Evolutionary conservation across 2,329 filamentous ascomycete species (phyloP), one percentile per base, ranked within the genome.

Genomic region (Metarhizium humberi): DNA sequence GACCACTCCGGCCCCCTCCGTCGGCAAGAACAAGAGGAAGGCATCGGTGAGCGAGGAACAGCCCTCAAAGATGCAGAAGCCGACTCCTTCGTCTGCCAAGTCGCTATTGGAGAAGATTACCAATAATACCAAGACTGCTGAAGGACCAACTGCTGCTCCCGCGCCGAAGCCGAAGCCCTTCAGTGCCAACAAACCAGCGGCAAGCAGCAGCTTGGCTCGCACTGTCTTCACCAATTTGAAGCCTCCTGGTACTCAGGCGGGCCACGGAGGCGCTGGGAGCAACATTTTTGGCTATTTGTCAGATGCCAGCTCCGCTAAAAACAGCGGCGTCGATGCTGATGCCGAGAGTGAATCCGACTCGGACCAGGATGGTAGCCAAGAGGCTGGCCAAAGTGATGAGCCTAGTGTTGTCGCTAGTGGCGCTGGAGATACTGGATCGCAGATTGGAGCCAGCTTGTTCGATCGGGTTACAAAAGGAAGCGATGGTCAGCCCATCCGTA

Each of bases 201-300:
- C 66, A 16, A 72, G 69, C 46, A 70, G 69, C 45, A 69, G 66
- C 38, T 62, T 75, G 30, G 69, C 74, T 32, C 70, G 71, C 30
- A 77, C 76, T 1, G 72, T 77, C 11, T 69, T 78, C 57, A 69
- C 71, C 42, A 71, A 68, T 54, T 52, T 69, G 16, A 75, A 76
- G 63, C 63, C 71, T 8, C 58, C 58, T 14, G 62, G 58, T 49
- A 56, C 59, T 16, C 61, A 61, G 51, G 50, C 52, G 8, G 48
- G 66, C 1, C 54, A 65, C 29, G 65, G 60, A 16, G 62, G 67
- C 42, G 65, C 61, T 20, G 62, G 67, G 46, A 62, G 67, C 49
- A 84, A 85, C 62, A 82, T 84, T 51, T 86, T 86, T 62, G 77
- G 76, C 29, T 79, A 84, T 60, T 73, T 85, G 7, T 84, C 81